Evolutionary conservation across 768 basidiomycete species (phyloP), one percentile per base, ranked within the genome.

Genomic region (Hortiboletus campestris): DNA sequence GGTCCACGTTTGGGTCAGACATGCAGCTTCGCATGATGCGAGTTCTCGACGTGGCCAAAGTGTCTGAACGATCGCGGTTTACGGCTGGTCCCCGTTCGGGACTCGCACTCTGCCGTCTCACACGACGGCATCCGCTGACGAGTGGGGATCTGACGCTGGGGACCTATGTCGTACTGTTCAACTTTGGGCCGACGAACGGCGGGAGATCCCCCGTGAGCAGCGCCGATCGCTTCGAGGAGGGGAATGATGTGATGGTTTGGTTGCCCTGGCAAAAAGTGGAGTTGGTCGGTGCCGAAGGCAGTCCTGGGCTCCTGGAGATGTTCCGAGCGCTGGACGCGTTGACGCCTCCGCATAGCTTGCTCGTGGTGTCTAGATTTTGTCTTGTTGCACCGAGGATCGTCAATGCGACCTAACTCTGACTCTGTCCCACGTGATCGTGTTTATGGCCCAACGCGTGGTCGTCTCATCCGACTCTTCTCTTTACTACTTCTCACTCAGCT

Each of bases 251-350:
- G 13, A 68, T 72, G 42, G 70, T 78, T 8, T 84, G 82, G 79
- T 63, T 72, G 36, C 83, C 84, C 5, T 84, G 80, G 80, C 73
- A 78, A 4, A 75, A 75, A 46, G 61, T 78, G 39, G 60, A 67
- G 2, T 39, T 76, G 12, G 51, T 57, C 1, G 55, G 62, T 7
- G 58, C 62, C 6, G 45, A 62, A 19, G 50, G 44, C 20, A 50
- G 63, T 19, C 49, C 44, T 13, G 53, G 46, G 14, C 47, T 67
- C 6, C 59, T 60, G 58, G 58, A 50, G 34, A 58, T 56, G 53
- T 50, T 69, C 53, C 55, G 51, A 38, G 38, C 59, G 57, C 56
- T 72, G 1, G 69, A 71, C 35, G 49, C 51, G 51, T 57, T 71
- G 49, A 71, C 61, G 46, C 67, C 70, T 0, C 70, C 70, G 6